Conservation (phyloP, 1,284 basidiomycete species). For the Termitomyces sp. region DNA sequence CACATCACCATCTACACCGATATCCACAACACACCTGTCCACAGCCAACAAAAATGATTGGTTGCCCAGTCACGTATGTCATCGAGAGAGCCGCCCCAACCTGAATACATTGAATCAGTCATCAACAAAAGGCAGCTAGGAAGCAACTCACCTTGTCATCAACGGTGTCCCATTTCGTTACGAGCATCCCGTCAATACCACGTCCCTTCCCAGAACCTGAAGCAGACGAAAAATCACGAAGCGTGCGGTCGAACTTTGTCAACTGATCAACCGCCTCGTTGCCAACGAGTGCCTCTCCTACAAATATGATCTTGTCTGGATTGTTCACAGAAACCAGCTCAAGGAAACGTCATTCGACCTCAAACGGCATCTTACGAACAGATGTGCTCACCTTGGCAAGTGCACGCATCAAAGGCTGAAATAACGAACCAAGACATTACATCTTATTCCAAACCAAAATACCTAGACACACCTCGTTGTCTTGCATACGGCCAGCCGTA, state of each 20-base stretch:
- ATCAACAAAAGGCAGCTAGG: no score
- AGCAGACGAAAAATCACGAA: conserved; percentile 82
- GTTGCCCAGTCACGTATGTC: conserved; percentile 96
- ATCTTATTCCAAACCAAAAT: conserved; percentile 9
- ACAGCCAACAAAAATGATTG: conserved; percentile 94
- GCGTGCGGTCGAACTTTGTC: conserved; percentile 87
- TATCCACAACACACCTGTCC: conserved; percentile 64
- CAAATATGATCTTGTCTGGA: conserved; percentile 95
- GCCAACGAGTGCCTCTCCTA: conserved; percentile 93
- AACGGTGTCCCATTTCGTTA: conserved; percentile 98
- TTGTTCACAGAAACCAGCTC: conserved; percentile 87
- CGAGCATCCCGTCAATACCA: conserved; percentile 93
- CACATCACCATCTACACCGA: not conserved
- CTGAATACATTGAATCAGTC: conserved; percentile 37
- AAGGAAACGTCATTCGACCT: not conserved
- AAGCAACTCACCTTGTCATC: conserved; percentile 72
- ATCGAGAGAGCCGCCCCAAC: conserved; percentile 94
- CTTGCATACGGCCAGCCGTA: conserved; percentile 98
- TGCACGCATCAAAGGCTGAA: conserved; percentile 90
- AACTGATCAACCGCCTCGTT: conserved; percentile 97
- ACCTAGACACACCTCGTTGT: conserved; percentile 72
- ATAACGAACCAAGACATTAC: not conserved
- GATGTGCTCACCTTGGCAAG: conserved; percentile 73
- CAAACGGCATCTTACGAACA: not conserved
- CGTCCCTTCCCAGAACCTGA: conserved; percentile 65